These are phyloP conservation scores for Artemisia tridentata DNA, from an alignment of 129 eudicot species.

Conservation along the genomic window DNA sequence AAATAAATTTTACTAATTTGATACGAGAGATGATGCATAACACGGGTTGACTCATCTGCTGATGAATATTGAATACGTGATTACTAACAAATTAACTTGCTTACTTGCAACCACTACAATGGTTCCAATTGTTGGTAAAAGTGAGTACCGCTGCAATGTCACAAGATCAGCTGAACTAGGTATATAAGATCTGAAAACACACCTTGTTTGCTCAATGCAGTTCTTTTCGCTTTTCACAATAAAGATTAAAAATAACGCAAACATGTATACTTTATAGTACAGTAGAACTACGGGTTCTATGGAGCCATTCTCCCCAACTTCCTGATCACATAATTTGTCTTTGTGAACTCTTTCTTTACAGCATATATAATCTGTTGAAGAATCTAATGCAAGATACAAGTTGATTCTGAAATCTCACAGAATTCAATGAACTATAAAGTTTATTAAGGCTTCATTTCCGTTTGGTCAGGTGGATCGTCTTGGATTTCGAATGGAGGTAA, in stretches of 20 bases:
- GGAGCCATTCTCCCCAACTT: background rate
- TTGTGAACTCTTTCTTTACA: background rate
- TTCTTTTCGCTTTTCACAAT: background rate
- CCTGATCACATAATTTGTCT: background rate
- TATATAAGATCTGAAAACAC: background rate
- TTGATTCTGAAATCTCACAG: background rate
- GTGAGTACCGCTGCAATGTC: background rate
- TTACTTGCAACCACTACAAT: background rate
- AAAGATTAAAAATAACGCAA: background rate
- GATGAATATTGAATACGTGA: no score
- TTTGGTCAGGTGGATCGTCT: constrained; percentile 31
- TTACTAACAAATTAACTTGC: background rate
- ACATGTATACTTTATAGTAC: background rate
- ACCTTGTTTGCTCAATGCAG: background rate
- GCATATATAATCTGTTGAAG: background rate
- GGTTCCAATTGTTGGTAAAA: background rate
- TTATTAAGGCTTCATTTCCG: constrained; percentile 21
- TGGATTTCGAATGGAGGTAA: no score
- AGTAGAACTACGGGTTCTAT: background rate
- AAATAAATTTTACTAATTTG: no score
- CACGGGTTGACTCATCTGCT: no score
- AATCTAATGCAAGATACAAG: background rate
- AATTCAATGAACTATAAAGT: constrained; percentile 13
- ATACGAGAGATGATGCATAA: no score
- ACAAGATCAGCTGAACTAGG: background rate